These are phyloP conservation scores for Daedaleopsis nitida DNA, from an alignment of 768 basidiomycete genomes.

Conservation along the genomic window DNA sequence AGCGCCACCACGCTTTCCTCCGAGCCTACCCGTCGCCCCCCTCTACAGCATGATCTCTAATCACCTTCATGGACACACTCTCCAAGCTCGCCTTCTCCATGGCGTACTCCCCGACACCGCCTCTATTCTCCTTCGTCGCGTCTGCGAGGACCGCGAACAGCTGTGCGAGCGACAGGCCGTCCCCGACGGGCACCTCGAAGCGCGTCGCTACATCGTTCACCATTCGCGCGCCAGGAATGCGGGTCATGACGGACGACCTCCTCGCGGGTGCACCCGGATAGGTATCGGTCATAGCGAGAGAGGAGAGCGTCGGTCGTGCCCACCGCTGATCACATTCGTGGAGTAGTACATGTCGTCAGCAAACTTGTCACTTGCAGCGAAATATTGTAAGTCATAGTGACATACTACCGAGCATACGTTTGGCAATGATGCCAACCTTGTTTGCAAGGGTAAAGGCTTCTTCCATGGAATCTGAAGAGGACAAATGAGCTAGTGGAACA, in stretches of 20 bases:
- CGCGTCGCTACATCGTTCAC: slow-evolving; percentile 76
- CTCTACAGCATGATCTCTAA: slow-evolving; percentile 59
- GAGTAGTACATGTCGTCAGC: too few relatives aligned
- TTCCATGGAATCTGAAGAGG: slow-evolving; percentile 73
- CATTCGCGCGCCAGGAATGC: slow-evolving; percentile 62
- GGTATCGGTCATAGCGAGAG: slow-evolving; percentile 70
- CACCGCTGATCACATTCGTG: slow-evolving; percentile 57
- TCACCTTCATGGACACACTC: slow-evolving; percentile 77
- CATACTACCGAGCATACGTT: slow-evolving; percentile 67
- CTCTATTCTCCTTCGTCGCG: not conserved
- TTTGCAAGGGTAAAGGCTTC: slow-evolving; percentile 78
- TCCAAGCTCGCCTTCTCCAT: slow-evolving; percentile 72
- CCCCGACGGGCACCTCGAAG: slow-evolving; percentile 65
- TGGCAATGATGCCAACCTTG: slow-evolving; percentile 79
- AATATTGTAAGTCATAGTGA: not conserved
- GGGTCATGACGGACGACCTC: slow-evolving; percentile 62
- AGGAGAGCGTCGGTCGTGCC: slow-evolving; percentile 66
- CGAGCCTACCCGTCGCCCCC: slow-evolving; percentile 42
- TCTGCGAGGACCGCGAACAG: not conserved
- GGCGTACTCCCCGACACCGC: slow-evolving; percentile 31
- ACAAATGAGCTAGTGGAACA: too few relatives aligned
- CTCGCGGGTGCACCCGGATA: slow-evolving; percentile 64
- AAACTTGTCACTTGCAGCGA: too few relatives aligned
- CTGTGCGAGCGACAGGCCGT: not conserved
- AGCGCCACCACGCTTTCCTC: slow-evolving; percentile 16